phyloP scores from a whole-genome alignment of 192 early-diverging fungal genomes.

The Phlyctochytrium planicorne region DNA sequence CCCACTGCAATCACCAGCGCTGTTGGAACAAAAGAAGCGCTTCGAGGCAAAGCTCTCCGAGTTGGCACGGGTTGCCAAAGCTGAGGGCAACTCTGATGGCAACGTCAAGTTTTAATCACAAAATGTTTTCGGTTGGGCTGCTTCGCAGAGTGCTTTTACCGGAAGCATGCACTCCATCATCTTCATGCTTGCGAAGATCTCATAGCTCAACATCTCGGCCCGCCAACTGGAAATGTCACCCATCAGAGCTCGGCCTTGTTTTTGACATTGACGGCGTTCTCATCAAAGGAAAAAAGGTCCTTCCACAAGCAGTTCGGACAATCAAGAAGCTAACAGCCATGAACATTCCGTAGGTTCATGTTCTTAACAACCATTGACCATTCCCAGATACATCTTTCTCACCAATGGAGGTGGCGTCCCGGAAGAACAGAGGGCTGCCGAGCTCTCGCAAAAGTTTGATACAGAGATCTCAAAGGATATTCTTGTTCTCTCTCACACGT shows the following conservation, averaged over 20 bases:
- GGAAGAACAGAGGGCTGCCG: constrained; percentile 68
- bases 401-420: constrained; percentile 88
- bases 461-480: constrained; percentile 31
- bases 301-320: constrained; percentile 68
- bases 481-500: constrained; percentile 80
- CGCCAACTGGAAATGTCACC: too few species aligned
- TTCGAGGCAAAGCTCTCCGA: not conserved
- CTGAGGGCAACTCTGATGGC: too few species aligned
- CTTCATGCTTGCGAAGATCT: too few species aligned
- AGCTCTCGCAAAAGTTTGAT: constrained; percentile 41
- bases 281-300: constrained; percentile 68
- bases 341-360: constrained; percentile 4
- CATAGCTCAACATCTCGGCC: too few species aligned
- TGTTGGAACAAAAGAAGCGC: not conserved
- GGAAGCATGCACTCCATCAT: too few species aligned
- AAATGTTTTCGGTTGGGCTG: too few species aligned
- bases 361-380: not conserved
- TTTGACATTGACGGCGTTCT: constrained; percentile 80
- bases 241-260: constrained; percentile 29
- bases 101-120: too few species aligned
- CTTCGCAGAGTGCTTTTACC: too few species aligned
- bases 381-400: constrained; percentile 60
- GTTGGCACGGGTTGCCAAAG: too few species aligned
- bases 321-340: constrained; percentile 62
- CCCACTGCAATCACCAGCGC: not conserved